Conservation (phyloP, 768 basidiomycete genomes). For the Boletus tomentosulus region DNA sequence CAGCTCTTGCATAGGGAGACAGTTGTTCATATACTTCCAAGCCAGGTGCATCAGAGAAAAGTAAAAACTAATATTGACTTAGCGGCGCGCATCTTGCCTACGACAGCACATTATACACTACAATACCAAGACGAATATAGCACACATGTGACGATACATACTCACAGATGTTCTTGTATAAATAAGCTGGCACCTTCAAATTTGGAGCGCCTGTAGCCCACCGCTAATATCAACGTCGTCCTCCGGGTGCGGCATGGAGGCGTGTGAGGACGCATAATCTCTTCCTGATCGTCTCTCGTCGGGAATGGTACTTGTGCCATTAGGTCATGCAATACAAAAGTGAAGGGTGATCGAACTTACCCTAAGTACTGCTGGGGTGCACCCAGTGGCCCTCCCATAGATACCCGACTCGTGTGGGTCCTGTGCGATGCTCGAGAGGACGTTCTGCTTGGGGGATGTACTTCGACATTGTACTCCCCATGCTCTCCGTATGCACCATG, state of each 20-base stretch:
- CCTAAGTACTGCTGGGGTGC: constrained; percentile 8
- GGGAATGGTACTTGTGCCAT: constrained; percentile 16
- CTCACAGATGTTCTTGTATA: constrained; percentile 2
- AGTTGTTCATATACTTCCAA: not conserved
- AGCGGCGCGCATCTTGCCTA: no score
- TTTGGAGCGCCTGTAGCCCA: constrained; percentile 20
- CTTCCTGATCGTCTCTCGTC: constrained; percentile 28
- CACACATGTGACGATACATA: not conserved
- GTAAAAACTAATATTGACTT: not conserved
- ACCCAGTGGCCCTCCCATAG: not conserved
- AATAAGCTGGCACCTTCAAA: constrained; percentile 13
- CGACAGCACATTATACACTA: not conserved
- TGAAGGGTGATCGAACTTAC: constrained; percentile 13
- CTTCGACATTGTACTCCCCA: constrained; percentile 13
- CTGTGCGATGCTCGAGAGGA: constrained; percentile 29
- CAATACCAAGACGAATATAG: constrained; percentile 1
- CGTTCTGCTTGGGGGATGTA: constrained; percentile 15
- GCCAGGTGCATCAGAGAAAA: not conserved
- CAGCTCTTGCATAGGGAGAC: not conserved
- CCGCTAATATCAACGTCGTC: constrained; percentile 23
- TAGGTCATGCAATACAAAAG: not conserved
- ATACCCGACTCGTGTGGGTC: constrained; percentile 15
- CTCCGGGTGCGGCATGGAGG: constrained; percentile 12
- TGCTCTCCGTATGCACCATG: constrained; percentile 16
- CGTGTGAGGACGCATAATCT: constrained; percentile 15